phyloP scores from a whole-genome alignment of 257 asterid genomes.

The Solanum neorickii region DNA sequence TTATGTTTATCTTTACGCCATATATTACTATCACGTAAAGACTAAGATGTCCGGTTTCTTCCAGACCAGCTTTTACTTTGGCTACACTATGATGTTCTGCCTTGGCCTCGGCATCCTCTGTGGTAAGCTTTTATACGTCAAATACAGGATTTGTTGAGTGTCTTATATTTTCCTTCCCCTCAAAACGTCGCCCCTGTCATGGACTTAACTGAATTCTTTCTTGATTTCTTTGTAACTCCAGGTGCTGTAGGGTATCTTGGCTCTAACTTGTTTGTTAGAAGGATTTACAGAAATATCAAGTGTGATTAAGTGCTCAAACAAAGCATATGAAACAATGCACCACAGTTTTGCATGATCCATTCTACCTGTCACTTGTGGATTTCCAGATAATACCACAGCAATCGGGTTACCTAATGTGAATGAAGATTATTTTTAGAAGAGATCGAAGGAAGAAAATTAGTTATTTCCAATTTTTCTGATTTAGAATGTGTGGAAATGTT shows the following conservation, averaged over 20 bases:
- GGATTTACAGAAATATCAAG: constrained; percentile 43
- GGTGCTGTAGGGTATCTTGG: constrained; percentile 44
- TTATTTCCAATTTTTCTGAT: not conserved
- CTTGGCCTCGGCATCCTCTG: constrained; percentile 72
- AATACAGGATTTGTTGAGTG: not conserved
- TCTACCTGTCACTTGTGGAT: not conserved
- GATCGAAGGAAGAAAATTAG: not conserved
- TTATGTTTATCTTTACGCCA: constrained; percentile 59
- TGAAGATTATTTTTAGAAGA: not conserved
- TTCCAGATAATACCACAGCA: not conserved
- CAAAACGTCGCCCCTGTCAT: not conserved
- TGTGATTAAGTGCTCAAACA: constrained; percentile 18
- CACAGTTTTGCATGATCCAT: not conserved
- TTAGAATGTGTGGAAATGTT: not conserved
- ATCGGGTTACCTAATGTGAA: not conserved
- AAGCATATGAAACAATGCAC: not conserved
- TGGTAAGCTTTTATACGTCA: constrained; percentile 27
- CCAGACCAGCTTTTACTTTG: constrained; percentile 86
- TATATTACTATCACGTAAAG: constrained; percentile 62
- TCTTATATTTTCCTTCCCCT: not conserved
- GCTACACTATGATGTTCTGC: constrained; percentile 80
- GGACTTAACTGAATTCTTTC: not conserved
- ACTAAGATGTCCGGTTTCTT: constrained; percentile 83
- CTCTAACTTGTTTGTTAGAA: constrained; percentile 32
- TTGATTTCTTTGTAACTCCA: constrained; percentile 1